Base-by-base conservation (phyloP, 306 rosid species). In the Glycine latifolia region DNA sequence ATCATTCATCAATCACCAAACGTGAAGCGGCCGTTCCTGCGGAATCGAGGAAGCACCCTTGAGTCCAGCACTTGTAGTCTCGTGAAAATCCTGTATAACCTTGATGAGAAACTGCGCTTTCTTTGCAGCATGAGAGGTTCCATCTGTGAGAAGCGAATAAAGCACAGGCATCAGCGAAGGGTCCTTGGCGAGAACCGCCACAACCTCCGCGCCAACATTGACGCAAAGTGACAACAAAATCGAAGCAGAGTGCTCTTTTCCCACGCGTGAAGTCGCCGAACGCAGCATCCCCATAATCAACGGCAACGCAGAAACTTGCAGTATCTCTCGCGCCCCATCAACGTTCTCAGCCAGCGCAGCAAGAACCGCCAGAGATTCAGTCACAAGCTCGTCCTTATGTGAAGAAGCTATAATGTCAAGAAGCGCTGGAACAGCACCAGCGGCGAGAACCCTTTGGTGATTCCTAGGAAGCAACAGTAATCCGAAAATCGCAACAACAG, bases 401-500 rank as follows among this genome's bases (percentile, higher is more conserved):
- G 92, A 87, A 7, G 89, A 77, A 39, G 88, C 70, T 59, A 95
- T 59, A n/a, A 87, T 79, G 3, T 81, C 82, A 13, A 87, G 15
- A 0, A 95, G 86, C 50, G 87, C 73, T 0, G 92, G 88, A 53
- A 92, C 86, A 9, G 71, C 70, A n/a, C 94, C 92, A 0, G 94
- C 87, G 6, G 73, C 85, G 9, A 95, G 52, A 7, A 86, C 97
- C 5, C 62, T 84, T 8, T 70, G 78, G 26, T 75, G 90, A 83
- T 95, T 95, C 55, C 66, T 71, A 1, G 94, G 90, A 35, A 5
- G 74, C 35, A 88, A 48, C 10, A 92, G 84, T 2, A 95, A 90
- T 46, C 91, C 97, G 10, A 89, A 91, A 71, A 95, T 88, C 1
- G 97, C 95, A 7, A 89, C 94, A 56, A 88, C 82, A 0, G 98